A percentile compares a stretch with the other conserved stretches of the same genome.
phyloP scores from a whole-genome alignment of 192 early-diverging fungal species.

The Coemansia erecta region DNA sequence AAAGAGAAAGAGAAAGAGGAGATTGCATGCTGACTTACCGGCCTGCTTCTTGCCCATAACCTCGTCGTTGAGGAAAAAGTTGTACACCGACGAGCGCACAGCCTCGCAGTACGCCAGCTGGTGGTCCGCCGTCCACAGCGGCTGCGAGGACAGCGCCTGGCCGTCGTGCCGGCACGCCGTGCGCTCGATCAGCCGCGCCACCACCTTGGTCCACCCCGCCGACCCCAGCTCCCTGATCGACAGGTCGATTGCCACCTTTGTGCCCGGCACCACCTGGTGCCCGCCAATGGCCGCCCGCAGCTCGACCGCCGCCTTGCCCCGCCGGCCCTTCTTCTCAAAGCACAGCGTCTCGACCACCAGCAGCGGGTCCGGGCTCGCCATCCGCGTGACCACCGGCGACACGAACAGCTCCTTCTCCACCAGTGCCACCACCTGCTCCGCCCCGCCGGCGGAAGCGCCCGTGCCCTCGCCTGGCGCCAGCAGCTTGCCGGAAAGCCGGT shows the following conservation, averaged over 20 bases:
- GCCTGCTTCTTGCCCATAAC: constrained; percentile 12
- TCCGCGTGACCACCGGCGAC: constrained; percentile 30
- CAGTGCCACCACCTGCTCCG: constrained; percentile 23
- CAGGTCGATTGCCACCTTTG: constrained; percentile 36
- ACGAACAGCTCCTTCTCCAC: constrained; percentile 35
- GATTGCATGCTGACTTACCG: too few species aligned
- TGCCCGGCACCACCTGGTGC: constrained; percentile 35
- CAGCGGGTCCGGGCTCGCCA: constrained; percentile 19
- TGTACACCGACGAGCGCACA: constrained; percentile 48
- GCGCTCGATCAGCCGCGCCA: constrained; percentile 40
- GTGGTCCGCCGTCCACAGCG: constrained; percentile 40
- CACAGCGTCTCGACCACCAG: constrained; percentile 33
- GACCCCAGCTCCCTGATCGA: constrained; percentile 46
- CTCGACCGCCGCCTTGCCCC: constrained; percentile 43
- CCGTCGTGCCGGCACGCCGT: constrained; percentile 31
- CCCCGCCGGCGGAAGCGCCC: too few species aligned
- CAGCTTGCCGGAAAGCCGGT: constrained; percentile 24
- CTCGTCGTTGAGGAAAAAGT: constrained; percentile 45
- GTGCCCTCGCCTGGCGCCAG: constrained; percentile 26
- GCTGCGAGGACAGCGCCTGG: constrained; percentile 20
- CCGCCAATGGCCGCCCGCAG: constrained; percentile 20
- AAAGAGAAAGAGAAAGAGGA: too few species aligned
- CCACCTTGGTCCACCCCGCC: constrained; percentile 36
- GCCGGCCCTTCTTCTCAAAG: constrained; percentile 49
- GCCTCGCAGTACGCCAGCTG: constrained; percentile 26